These are phyloP conservation scores for Penicillium coprophilum DNA, from an alignment of 495 filamentous ascomycete genomes.

Conservation along the genomic window DNA sequence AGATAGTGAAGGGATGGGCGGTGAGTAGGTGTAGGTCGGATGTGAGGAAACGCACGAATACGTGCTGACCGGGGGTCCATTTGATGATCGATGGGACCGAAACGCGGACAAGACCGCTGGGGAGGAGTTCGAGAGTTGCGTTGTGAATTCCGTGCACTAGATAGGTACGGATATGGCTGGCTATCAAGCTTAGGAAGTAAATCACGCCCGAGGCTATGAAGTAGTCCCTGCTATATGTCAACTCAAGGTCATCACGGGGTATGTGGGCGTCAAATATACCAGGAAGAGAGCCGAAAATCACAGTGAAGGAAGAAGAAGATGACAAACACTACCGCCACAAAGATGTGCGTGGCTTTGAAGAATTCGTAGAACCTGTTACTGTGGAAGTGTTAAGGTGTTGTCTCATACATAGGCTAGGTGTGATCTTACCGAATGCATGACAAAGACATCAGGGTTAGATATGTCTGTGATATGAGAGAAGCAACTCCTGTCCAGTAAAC, in stretches of 20 bases:
- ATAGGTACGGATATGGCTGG: constrained; percentile 44
- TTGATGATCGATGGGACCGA: constrained; percentile 43
- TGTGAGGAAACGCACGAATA: constrained; percentile 49
- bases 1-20: constrained; percentile 56
- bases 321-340: constrained; percentile 46
- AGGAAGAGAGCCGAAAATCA: constrained; percentile 47
- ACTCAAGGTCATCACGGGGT: neutral
- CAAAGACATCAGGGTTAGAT: constrained; percentile 50
- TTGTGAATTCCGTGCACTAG: constrained; percentile 47
- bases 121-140: constrained; percentile 44
- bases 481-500: constrained; percentile 44
- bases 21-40: constrained; percentile 42
- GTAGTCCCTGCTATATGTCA: constrained; percentile 49
- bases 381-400: constrained; percentile 11
- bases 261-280: constrained; percentile 31
- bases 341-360: constrained; percentile 52
- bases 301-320: constrained; percentile 49
- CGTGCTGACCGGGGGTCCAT: constrained; percentile 53
- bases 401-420: neutral
- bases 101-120: constrained; percentile 44
- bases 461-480: constrained; percentile 50
- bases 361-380: constrained; percentile 53
- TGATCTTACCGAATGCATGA: constrained; percentile 41
- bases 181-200: constrained; percentile 45
- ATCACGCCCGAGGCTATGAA: constrained; percentile 56